Conservation (phyloP, 225 moss, liverwort and hornwort genomes). For the Physcomitrium patens region DNA sequence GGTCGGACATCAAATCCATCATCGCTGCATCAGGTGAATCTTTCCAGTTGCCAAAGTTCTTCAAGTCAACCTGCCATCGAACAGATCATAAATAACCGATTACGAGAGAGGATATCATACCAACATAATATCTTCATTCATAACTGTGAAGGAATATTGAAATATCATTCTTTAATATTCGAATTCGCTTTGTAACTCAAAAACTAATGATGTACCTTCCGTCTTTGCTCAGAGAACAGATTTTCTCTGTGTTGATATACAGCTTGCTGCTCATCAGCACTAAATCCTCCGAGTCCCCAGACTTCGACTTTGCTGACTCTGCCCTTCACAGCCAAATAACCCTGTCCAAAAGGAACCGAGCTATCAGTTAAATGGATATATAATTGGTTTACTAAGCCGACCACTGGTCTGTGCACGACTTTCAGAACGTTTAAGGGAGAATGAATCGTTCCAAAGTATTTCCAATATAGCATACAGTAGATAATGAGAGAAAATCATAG, state of each 20-base stretch:
- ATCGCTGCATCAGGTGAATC: conserved; percentile 68
- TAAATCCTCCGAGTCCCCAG: conserved; percentile 66
- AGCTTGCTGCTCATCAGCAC: conserved; percentile 56
- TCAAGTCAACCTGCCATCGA: conserved; percentile 55
- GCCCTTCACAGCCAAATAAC: conserved; percentile 38
- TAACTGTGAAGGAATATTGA: not conserved
- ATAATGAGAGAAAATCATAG: not conserved
- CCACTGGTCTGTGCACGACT: not conserved
- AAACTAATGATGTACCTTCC: conserved; percentile 37
- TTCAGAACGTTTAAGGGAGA: not conserved
- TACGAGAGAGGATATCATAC: not conserved
- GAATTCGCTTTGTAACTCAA: not conserved
- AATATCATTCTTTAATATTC: not conserved
- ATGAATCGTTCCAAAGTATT: conserved; percentile 3
- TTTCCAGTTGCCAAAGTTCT: conserved; percentile 61
- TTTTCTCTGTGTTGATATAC: conserved; percentile 57
- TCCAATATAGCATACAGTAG: not conserved
- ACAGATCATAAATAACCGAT: not conserved
- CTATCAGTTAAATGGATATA: not conserved
- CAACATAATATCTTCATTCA: not conserved
- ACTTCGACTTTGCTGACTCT: conserved; percentile 57
- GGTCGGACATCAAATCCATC: conserved; percentile 68
- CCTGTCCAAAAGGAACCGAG: conserved; percentile 2
- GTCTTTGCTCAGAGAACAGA: conserved; percentile 65
- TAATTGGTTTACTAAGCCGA: not conserved